These are phyloP conservation scores for Coemansia sp. DNA, from an alignment of 192 early-diverging fungal genomes.

Conservation along the genomic window DNA sequence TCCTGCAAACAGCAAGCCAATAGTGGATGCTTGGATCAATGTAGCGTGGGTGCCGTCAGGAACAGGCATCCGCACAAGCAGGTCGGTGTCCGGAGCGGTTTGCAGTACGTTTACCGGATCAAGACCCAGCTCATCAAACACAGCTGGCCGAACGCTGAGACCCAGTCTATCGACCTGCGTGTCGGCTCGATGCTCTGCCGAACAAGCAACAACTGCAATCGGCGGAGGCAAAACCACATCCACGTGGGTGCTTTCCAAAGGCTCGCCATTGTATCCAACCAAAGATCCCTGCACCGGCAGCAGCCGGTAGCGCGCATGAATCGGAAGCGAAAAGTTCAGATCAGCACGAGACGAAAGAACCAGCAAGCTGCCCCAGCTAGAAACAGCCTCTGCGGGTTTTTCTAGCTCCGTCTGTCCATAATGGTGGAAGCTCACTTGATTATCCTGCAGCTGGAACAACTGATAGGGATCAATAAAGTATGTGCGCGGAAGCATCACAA, in stretches of 20 bases:
- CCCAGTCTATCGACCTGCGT: neutral
- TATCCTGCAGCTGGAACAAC: slow-evolving; percentile 15
- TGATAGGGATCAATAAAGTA: slow-evolving; percentile 53
- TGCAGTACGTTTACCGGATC: slow-evolving; percentile 14
- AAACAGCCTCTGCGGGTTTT: slow-evolving; percentile 35
- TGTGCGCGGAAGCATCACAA: slow-evolving; percentile 21
- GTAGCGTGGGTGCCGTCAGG: slow-evolving; percentile 11
- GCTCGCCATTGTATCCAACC: slow-evolving; percentile 41
- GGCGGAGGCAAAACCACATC: slow-evolving; percentile 35
- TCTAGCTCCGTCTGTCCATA: slow-evolving; percentile 43
- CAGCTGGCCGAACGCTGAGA: slow-evolving; percentile 20
- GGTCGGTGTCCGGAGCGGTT: slow-evolving; percentile 31
- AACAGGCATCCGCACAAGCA: slow-evolving; percentile 41
- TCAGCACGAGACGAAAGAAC: slow-evolving; percentile 14
- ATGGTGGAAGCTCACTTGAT: slow-evolving; percentile 14
- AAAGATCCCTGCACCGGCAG: slow-evolving; percentile 18
- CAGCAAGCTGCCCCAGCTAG: slow-evolving; percentile 44
- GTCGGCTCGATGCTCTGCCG: neutral
- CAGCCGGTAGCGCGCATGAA: slow-evolving; percentile 47
- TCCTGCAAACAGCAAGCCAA: slow-evolving; percentile 26
- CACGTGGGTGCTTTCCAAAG: slow-evolving; percentile 24
- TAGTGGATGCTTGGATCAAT: slow-evolving; percentile 23
- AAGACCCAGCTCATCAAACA: slow-evolving; percentile 43
- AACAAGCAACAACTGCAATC: slow-evolving; percentile 32
- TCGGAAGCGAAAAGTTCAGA: slow-evolving; percentile 19